These are phyloP conservation scores for Mimosa pudica DNA, from an alignment of 306 rosid genomes.

Conservation along the genomic window DNA sequence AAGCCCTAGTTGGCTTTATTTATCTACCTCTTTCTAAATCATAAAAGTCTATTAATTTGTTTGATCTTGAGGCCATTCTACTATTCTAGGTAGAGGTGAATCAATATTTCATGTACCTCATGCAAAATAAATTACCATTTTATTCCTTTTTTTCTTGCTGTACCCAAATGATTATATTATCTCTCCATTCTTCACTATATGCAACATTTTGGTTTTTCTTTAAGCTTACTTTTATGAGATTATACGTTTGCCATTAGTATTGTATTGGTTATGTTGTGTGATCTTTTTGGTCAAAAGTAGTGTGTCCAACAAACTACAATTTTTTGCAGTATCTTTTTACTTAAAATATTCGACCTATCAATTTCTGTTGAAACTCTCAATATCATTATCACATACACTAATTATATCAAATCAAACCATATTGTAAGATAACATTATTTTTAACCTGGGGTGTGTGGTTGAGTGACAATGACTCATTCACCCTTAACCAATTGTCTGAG, in stretches of 20 bases:
- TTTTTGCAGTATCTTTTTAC: too few species aligned
- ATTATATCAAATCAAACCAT: background rate
- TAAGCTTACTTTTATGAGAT: too few species aligned
- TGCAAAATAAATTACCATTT: background rate
- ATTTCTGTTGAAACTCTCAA: background rate
- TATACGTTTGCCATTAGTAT: too few species aligned
- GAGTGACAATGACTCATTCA: too few species aligned
- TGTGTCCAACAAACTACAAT: too few species aligned
- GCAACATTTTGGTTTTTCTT: too few species aligned
- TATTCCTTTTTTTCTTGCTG: background rate
- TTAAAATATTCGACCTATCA: too few species aligned
- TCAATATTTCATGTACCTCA: background rate
- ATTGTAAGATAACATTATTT: background rate
- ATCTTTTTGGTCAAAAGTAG: too few species aligned
- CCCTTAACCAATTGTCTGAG: too few species aligned
- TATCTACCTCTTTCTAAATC: background rate
- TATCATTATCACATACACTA: background rate
- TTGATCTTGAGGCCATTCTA: background rate
- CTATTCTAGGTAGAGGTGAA: background rate
- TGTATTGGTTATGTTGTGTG: too few species aligned
- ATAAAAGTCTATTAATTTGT: background rate
- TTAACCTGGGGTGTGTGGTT: too few species aligned
- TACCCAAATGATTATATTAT: background rate
- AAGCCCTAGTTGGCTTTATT: slow-evolving; percentile 26
- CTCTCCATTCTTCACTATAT: too few species aligned